Base-by-base conservation (phyloP, 2,329 filamentous ascomycete species). In the Cladosporium oxysporum region DNA sequence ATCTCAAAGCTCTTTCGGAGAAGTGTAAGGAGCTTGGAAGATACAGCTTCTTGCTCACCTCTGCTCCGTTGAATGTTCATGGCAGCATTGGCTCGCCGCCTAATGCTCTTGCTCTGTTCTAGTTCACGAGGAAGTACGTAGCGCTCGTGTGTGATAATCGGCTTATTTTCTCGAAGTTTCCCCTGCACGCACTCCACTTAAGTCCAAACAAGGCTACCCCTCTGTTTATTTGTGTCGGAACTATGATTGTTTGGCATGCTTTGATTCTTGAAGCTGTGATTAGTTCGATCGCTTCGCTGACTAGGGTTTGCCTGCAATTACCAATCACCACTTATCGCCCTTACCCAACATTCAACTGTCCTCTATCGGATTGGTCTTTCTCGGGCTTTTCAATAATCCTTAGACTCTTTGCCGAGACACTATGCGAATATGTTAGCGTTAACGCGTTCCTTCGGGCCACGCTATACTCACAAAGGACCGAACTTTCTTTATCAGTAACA, bases 31-130 rank as follows among this genome's bases (percentile, higher is more conserved):
- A 73, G 68, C 66, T 76, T 68, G 68, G 72, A n/a, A 69, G 79
- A 55, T 83, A 79, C 71, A 77, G 73, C 0, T 83, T 83, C 69
- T 75, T 83, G 59, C 69, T 83, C 35, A 79, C 81, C 5, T 80
- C 77, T 64, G 72, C 72, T 35, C 81, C 81, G 8, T 67, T 83
- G 68, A 82, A 83, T 68, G 75, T 81, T 1, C 75, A 76, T 1
- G 80, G 80, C 1, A 74, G 65, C 16, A 73, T 77, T 66, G 75
- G 72, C 1, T 70, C 67, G 11, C 75, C 75, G 63, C 74, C 75
- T 10, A 76, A 76, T 70, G 74, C 74, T 21, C 65, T 77, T 52
- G 75, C 75, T 21, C 66, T 77, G 18, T 76, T 77, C 49, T 77
- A 47, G n/a, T 5, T 23, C 1, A 21, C 16, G 41, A 21, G 3